These are phyloP conservation scores for Litsea cubeba DNA, from an alignment of 164 flowering plant species.

Conservation along the genomic window DNA sequence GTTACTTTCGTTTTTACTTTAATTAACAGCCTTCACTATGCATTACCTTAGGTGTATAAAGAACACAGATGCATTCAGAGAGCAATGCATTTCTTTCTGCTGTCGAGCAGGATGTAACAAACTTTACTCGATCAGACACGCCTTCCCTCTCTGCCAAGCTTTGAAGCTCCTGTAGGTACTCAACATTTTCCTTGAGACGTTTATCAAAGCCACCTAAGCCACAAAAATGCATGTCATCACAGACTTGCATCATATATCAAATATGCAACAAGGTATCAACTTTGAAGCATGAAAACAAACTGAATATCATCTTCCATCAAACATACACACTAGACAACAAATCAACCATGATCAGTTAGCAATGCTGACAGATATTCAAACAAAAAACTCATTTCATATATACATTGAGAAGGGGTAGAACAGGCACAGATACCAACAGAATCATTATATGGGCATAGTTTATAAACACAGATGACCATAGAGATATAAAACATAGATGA, in stretches of 20 bases:
- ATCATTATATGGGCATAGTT: background rate
- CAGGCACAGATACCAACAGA: background rate
- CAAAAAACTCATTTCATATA: background rate
- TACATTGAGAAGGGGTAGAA: background rate
- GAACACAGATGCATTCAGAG: slow-evolving; percentile 73
- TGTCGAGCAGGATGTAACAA: slow-evolving; percentile 89
- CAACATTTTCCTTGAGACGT: slow-evolving; percentile 81
- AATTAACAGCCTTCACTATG: background rate
- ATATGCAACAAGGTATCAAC: background rate
- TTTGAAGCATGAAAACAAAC: background rate
- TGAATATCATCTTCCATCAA: background rate
- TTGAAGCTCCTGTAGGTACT: slow-evolving; percentile 83
- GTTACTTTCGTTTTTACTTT: background rate
- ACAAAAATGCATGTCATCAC: background rate
- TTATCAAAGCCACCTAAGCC: slow-evolving; percentile 85
- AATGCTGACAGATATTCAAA: background rate
- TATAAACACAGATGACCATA: background rate
- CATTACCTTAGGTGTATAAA: slow-evolving; percentile 84
- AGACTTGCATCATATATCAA: background rate
- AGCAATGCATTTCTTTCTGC: slow-evolving; percentile 77
- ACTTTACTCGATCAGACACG: slow-evolving; percentile 51
- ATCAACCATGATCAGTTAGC: background rate
- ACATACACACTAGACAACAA: background rate
- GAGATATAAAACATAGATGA: too few relatives aligned
- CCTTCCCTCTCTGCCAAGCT: slow-evolving; percentile 67